Conservation (phyloP, 2,329 filamentous ascomycete genomes). For the Penicillium sclerotigenum region DNA sequence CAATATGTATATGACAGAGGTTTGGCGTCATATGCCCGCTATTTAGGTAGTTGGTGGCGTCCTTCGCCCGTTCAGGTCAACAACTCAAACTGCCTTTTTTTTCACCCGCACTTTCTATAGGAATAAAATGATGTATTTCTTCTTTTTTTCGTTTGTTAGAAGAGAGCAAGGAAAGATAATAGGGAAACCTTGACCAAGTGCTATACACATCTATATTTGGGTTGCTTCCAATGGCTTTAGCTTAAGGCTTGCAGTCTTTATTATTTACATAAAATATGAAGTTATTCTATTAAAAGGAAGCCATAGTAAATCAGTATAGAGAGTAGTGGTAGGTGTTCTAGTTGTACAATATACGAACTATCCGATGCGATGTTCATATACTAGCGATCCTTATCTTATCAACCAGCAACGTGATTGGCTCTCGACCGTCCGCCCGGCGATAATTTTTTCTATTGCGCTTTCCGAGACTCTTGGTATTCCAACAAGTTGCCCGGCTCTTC, state of each 20-base stretch:
- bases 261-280: not conserved
- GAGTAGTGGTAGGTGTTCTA: not conserved
- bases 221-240: not conserved
- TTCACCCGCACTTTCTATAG: not conserved
- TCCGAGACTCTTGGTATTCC: not conserved
- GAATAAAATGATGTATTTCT: not conserved
- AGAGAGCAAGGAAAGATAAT: not conserved
- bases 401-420: not conserved
- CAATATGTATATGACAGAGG: not conserved
- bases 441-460: conserved; percentile 23
- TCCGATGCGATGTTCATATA: no score
- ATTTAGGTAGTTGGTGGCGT: not conserved
- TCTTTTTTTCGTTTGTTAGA: no score
- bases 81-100: not conserved
- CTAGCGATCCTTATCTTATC: conserved; percentile 6
- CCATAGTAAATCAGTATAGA: not conserved
- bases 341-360: not conserved
- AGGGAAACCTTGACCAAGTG: not conserved
- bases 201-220: not conserved
- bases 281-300: not conserved
- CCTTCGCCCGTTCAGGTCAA: not conserved
- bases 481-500: not conserved
- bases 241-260: not conserved
- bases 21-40: not conserved
- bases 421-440: conserved; percentile 12